These are phyloP conservation scores for Metahyphopichia silvanorum DNA, from an alignment of 805 yeast species.

Conservation along the genomic window DNA sequence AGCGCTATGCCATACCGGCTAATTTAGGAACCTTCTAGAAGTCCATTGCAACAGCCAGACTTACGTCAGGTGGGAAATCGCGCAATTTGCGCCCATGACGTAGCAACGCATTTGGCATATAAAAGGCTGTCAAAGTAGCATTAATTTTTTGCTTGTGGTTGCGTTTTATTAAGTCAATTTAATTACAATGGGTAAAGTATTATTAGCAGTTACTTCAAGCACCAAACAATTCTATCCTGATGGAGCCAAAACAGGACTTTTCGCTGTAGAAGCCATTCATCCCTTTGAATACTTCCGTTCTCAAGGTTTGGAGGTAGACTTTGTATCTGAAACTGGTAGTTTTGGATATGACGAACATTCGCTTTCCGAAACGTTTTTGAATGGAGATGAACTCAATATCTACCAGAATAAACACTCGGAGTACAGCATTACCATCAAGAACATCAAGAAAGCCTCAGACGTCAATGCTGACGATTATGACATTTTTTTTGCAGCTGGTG, in stretches of 20 bases:
- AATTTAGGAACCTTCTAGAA: too few relatives aligned
- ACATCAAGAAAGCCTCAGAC: constrained; percentile 46
- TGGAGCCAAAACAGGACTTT: constrained; percentile 61
- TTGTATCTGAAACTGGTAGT: constrained; percentile 58
- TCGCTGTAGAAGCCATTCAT: constrained; percentile 55
- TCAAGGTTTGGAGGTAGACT: constrained; percentile 50
- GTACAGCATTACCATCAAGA: constrained; percentile 34
- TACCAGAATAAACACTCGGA: constrained; percentile 36
- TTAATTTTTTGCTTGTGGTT: too few relatives aligned
- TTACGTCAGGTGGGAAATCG: too few relatives aligned
- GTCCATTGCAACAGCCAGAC: too few relatives aligned
- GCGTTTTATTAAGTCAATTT: not conserved
- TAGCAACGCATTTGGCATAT: too few relatives aligned
- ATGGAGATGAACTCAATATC: constrained; percentile 41
- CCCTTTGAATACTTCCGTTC: constrained; percentile 49
- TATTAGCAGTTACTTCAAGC: constrained; percentile 43
- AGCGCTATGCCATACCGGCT: too few relatives aligned
- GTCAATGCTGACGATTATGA: constrained; percentile 47
- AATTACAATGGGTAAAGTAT: constrained; percentile 28
- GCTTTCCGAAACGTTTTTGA: constrained; percentile 28
- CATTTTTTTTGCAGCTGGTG: constrained; percentile 61
- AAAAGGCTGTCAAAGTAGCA: too few relatives aligned
- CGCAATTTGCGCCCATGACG: too few relatives aligned
- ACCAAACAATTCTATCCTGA: constrained; percentile 50
- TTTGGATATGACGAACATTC: constrained; percentile 62